A percentile compares a stretch with the other conserved stretches of the same genome.
These are phyloP conservation scores for Tympanopsis confertula DNA, from an alignment of 2,329 filamentous ascomycete species.

Conservation along the genomic window DNA sequence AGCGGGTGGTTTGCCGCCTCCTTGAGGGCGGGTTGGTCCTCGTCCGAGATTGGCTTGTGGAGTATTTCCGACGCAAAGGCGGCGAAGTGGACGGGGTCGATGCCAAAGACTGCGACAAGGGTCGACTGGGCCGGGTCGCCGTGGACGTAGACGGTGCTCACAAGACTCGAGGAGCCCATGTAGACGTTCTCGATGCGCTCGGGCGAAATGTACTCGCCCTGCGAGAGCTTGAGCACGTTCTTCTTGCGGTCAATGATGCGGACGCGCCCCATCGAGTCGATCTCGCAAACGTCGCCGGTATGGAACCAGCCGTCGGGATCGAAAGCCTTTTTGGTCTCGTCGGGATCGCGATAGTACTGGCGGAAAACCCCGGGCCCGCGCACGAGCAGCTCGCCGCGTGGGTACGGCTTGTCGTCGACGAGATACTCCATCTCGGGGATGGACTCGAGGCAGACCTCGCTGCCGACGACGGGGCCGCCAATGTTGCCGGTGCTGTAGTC, in stretches of 20 bases:
- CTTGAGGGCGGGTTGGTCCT: constrained; percentile 56
- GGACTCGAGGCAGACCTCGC: constrained; percentile 72
- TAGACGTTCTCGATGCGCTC: constrained; percentile 96
- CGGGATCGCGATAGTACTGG: constrained; percentile 82
- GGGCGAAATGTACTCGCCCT: constrained; percentile 95
- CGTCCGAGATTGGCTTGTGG: constrained; percentile 49
- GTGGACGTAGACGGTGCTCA: constrained; percentile 78
- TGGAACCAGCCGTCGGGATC: constrained; percentile 93
- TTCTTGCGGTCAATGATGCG: constrained; percentile 93
- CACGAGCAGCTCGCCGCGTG: constrained; percentile 79
- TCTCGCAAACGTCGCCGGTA: constrained; percentile 79
- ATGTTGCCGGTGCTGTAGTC: constrained; percentile 76
- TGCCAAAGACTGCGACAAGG: constrained; percentile 76
- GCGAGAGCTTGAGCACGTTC: constrained; percentile 96
- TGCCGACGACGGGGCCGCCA: constrained; percentile 54
- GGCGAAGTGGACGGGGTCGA: constrained; percentile 76
- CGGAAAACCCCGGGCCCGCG: constrained; percentile 71
- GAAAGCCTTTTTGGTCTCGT: constrained; percentile 73
- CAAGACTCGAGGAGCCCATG: constrained; percentile 65
- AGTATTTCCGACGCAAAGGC: constrained; percentile 69
- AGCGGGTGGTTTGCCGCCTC: constrained; percentile 56
- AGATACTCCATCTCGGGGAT: constrained; percentile 92
- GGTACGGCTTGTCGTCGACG: constrained; percentile 74
- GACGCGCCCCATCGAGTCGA: constrained; percentile 79
- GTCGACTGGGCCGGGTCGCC: constrained; percentile 74